Conservation (phyloP, 257 asterid species). For the Nicotiana benthamiana region DNA sequence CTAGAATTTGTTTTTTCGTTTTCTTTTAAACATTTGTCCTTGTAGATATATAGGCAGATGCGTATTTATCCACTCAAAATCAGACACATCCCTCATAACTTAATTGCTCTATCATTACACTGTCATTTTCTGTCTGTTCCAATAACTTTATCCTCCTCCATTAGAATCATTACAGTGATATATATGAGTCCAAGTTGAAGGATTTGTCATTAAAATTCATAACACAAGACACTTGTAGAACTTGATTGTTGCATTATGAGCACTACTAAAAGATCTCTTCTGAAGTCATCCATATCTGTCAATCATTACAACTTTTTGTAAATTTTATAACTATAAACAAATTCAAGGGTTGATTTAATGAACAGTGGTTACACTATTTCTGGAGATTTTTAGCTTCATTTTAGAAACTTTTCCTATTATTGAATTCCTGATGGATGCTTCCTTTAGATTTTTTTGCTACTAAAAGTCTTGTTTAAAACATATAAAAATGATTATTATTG, state of each 20-base stretch:
- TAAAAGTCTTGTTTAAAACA: not conserved
- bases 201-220: not conserved
- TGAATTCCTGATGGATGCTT: not conserved
- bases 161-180: not conserved
- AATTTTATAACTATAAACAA: not conserved
- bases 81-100: not conserved
- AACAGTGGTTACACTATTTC: not conserved
- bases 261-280: not conserved
- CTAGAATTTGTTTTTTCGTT: not conserved
- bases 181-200: not conserved
- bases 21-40: not conserved
- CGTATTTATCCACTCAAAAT: not conserved
- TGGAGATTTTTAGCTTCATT: not conserved
- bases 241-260: not conserved
- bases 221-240: not conserved
- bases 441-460: not conserved
- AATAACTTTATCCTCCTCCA: not conserved
- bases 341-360: not conserved
- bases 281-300: conserved; percentile 2
- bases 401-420: not conserved
- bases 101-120: not conserved
- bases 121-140: not conserved
- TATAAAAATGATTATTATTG: not conserved
- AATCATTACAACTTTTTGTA: conserved; percentile 15
- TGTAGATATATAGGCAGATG: not conserved